Evolutionary conservation across 164 flowering plant species (phyloP).

Genomic region (Aristolochia californica): DNA sequence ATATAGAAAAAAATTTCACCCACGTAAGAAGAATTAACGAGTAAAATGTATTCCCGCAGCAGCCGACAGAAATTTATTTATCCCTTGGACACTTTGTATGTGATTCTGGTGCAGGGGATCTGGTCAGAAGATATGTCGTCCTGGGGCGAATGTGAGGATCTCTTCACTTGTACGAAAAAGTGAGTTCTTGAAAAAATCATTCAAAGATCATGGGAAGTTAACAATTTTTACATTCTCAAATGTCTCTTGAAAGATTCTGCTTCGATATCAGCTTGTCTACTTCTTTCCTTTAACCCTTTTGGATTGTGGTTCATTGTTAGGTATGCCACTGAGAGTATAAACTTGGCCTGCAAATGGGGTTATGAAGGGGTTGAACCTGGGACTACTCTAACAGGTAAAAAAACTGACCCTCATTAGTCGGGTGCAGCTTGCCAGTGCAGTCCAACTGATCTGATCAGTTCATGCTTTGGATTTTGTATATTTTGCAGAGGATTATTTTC

Average conservation of each 20-base stretch:
- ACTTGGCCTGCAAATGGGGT: constrained; percentile 90
- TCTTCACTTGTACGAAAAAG: constrained; percentile 58
- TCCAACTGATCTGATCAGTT: no score
- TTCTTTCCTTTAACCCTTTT: not conserved
- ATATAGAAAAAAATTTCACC: constrained; percentile 56
- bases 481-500: constrained; percentile 71
- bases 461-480: not conserved
- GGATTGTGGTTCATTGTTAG: constrained; percentile 12
- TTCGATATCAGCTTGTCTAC: no score
- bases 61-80: not conserved
- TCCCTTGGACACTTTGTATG: not conserved
- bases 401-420: not conserved
- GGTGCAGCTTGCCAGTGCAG: no score
- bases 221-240: no score
- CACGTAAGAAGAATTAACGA: constrained; percentile 29
- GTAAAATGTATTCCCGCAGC: not conserved
- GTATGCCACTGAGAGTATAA: constrained; percentile 81
- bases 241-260: no score
- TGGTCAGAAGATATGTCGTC: constrained; percentile 57
- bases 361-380: constrained; percentile 65
- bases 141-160: constrained; percentile 64
- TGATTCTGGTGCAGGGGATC: constrained; percentile 33
- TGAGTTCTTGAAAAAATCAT: constrained; percentile 17
- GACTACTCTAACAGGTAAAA: constrained; percentile 59
- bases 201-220: no score